Conservation (phyloP, 164 flowering plant genomes). For the Akebia trifoliata region DNA sequence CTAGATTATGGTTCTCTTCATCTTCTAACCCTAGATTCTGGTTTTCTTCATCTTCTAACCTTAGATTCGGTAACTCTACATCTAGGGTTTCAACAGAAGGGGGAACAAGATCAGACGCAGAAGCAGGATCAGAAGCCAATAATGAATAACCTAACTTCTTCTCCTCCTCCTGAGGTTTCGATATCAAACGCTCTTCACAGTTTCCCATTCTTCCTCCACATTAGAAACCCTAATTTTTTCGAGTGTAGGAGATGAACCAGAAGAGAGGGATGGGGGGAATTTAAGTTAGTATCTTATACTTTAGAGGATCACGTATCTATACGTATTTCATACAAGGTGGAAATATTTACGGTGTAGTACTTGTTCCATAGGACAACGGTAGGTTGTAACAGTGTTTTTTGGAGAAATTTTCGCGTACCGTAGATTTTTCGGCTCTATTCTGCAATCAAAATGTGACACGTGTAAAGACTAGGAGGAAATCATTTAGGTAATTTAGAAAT, state of each 20-base stretch:
- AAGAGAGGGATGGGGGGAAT: background rate
- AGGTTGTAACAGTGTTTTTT: too few species aligned
- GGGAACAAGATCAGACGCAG: background rate
- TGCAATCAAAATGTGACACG: too few species aligned
- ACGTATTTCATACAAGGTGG: too few species aligned
- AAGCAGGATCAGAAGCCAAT: background rate
- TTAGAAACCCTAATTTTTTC: conserved; percentile 33
- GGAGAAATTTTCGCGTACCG: too few species aligned
- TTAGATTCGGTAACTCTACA: conserved; percentile 15
- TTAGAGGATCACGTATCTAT: too few species aligned
- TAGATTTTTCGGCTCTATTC: too few species aligned
- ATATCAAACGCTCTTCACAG: conserved; percentile 17
- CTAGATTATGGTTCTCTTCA: background rate
- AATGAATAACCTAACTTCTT: too few species aligned
- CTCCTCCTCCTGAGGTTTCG: background rate
- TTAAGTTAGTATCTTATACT: too few species aligned
- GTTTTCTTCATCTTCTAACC: conserved; percentile 2
- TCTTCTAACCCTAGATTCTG: background rate
- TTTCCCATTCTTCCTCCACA: conserved; percentile 32
- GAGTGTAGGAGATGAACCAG: background rate
- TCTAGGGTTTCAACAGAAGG: conserved; percentile 6
- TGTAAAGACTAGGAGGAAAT: too few species aligned
- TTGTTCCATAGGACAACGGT: too few species aligned
- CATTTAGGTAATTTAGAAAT: too few species aligned
- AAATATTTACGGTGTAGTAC: too few species aligned